phyloP scores from a whole-genome alignment of 1,139 yeast species.

The Scheffersomyces insectosa region DNA sequence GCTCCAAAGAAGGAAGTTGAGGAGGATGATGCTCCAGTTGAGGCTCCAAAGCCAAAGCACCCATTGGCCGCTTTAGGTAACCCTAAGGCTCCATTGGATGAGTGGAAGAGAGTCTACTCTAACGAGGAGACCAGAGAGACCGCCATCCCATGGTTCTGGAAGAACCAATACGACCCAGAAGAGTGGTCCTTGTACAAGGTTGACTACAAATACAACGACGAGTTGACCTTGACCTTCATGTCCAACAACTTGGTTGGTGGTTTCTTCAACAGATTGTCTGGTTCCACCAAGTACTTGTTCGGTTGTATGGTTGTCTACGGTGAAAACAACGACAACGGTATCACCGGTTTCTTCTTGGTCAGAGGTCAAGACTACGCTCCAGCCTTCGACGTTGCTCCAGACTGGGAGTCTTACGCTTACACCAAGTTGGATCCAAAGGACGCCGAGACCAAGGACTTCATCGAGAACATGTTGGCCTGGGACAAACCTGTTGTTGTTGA shows the following conservation, averaged over 20 bases:
- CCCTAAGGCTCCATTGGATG: slow-evolving; percentile 75
- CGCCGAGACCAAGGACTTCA: slow-evolving; percentile 38
- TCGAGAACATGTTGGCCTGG: slow-evolving; percentile 55
- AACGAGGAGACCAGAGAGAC: slow-evolving; percentile 95
- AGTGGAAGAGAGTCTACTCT: slow-evolving; percentile 96
- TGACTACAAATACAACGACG: slow-evolving; percentile 97
- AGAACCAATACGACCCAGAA: slow-evolving; percentile 80
- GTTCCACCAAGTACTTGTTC: slow-evolving; percentile 90
- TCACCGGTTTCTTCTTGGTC: slow-evolving; percentile 89
- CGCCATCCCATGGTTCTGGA: slow-evolving; percentile 98
- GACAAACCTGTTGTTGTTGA: slow-evolving; percentile 49
- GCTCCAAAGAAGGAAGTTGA: slow-evolving; percentile 44
- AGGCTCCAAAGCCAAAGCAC: slow-evolving; percentile 77
- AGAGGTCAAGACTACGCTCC: slow-evolving; percentile 92
- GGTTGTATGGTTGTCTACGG: slow-evolving; percentile 96
- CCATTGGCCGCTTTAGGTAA: slow-evolving; percentile 85
- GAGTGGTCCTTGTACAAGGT: slow-evolving; percentile 97
- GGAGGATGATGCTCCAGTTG: slow-evolving; percentile 30
- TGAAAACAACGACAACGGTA: slow-evolving; percentile 98
- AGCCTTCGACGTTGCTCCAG: slow-evolving; percentile 99
- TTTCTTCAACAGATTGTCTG: slow-evolving; percentile 93
- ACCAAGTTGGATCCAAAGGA: slow-evolving; percentile 44
- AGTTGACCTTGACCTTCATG: slow-evolving; percentile 95
- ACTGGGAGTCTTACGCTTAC: slow-evolving; percentile 75
- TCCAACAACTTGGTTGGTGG: slow-evolving; percentile 98